These are phyloP conservation scores for Pleurotus djamor DNA, from an alignment of 768 basidiomycete genomes.

Conservation along the genomic window DNA sequence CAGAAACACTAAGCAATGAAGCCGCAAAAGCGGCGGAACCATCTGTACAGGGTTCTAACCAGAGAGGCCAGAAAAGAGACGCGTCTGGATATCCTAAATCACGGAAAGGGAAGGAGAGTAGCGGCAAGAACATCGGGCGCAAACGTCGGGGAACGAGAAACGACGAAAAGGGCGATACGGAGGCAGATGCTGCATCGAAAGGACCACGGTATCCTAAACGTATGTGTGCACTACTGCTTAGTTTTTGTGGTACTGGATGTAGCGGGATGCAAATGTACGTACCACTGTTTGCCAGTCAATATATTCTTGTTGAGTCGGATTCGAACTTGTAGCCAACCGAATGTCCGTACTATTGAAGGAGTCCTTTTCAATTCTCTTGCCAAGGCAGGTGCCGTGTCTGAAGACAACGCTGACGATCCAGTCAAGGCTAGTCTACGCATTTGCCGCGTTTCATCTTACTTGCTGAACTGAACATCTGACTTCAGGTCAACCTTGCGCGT, in stretches of 20 bases:
- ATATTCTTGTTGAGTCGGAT: background rate
- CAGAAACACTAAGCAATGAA: background rate
- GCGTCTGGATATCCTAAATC: constrained; percentile 23
- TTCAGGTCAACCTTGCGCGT: constrained; percentile 76
- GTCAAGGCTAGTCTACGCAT: constrained; percentile 56
- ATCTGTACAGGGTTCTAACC: background rate
- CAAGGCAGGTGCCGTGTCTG: constrained; percentile 88
- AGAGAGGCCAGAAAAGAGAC: background rate
- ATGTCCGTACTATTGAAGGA: constrained; percentile 84
- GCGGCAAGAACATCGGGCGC: constrained; percentile 33
- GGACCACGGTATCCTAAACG: constrained; percentile 74
- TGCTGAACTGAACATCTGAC: background rate
- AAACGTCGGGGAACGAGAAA: constrained; percentile 43
- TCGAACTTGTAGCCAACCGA: constrained; percentile 54
- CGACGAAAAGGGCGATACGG: constrained; percentile 21
- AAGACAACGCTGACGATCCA: constrained; percentile 90
- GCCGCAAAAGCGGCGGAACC: background rate
- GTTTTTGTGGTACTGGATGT: constrained; percentile 91
- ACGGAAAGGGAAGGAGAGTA: constrained; percentile 32
- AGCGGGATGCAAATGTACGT: constrained; percentile 97
- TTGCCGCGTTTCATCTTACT: background rate
- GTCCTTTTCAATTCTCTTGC: constrained; percentile 86
- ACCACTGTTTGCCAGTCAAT: background rate
- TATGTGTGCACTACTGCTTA: constrained; percentile 80
- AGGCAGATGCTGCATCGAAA: constrained; percentile 30